A percentile compares a stretch with the other conserved stretches of the same genome.
Conservation (phyloP, 768 basidiomycete genomes). For the Chalciporus piperatus region DNA sequence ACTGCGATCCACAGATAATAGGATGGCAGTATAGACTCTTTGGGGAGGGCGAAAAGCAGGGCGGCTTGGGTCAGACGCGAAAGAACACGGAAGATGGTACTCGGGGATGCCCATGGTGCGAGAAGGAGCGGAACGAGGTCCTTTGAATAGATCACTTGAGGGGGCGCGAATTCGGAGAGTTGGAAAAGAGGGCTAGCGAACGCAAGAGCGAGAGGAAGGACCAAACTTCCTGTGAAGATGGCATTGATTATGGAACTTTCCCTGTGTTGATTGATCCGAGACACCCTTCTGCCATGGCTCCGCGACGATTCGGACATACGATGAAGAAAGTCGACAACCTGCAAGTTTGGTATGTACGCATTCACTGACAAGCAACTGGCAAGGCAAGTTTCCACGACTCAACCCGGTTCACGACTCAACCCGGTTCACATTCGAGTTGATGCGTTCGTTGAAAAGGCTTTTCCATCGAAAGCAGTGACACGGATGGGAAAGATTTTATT, state of each 20-base stretch:
- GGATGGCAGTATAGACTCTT: conserved; percentile 5
- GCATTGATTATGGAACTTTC: conserved; percentile 4
- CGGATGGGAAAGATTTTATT: too few species aligned
- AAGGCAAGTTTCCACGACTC: too few species aligned
- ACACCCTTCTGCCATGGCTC: conserved; percentile 3
- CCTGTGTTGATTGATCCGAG: background rate
- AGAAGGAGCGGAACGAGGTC: conserved; percentile 33
- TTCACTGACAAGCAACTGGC: too few species aligned
- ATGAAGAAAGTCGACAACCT: too few species aligned
- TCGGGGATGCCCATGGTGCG: conserved; percentile 37
- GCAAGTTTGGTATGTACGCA: too few species aligned
- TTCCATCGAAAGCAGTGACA: too few species aligned
- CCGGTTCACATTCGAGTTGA: too few species aligned
- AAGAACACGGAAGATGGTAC: conserved; percentile 15
- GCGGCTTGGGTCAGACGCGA: conserved; percentile 20
- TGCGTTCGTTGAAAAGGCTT: too few species aligned
- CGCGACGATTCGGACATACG: conserved; percentile 1
- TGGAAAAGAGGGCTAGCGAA: conserved; percentile 7
- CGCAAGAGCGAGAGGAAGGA: conserved; percentile 13
- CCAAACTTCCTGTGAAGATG: conserved; percentile 7
- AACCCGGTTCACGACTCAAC: too few species aligned
- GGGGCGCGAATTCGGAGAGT: conserved; percentile 35
- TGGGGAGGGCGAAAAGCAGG: conserved; percentile 14
- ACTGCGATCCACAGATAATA: conserved; percentile 25
- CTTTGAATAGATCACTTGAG: conserved; percentile 35